A percentile compares a stretch with the other conserved stretches of the same genome.
phyloP scores from a whole-genome alignment of 371 early-diverging fungal genomes.

The Chytridium lagenaria region DNA sequence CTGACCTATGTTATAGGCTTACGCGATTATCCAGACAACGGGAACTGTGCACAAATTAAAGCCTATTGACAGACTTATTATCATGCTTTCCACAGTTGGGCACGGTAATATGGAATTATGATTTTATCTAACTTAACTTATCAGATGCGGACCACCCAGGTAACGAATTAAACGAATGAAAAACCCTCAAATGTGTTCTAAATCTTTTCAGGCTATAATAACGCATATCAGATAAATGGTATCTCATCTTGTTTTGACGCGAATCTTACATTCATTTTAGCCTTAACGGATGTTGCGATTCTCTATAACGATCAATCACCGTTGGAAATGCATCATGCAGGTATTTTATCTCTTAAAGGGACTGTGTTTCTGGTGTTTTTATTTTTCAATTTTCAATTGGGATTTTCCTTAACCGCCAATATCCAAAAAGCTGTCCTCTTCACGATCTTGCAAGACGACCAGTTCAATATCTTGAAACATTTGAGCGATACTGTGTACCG shows the following conservation, averaged over 20 bases:
- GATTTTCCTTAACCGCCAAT: neutral
- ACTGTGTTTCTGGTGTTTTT: no score
- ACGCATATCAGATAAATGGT: constrained; percentile 57
- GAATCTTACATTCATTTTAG: constrained; percentile 15
- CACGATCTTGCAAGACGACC: constrained; percentile 39
- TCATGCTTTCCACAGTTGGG: constrained; percentile 50
- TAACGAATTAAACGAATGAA: no score
- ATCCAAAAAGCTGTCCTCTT: constrained; percentile 48
- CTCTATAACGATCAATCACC: constrained; percentile 58
- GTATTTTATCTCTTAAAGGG: constrained; percentile 7
- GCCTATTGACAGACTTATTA: constrained; percentile 48
- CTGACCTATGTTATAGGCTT: constrained; percentile 40
- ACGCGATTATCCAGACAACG: constrained; percentile 48
- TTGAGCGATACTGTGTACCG: constrained; percentile 42
- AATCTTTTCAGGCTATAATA: constrained; percentile 45
- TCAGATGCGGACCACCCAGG: constrained; percentile 39
- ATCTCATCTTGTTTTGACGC: neutral
- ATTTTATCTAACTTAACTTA: neutral
- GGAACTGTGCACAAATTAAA: constrained; percentile 43
- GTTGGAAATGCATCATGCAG: constrained; percentile 59
- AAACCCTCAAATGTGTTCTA: constrained; percentile 17
- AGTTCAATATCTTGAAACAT: constrained; percentile 47
- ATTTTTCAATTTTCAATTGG: no score
- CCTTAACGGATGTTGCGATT: constrained; percentile 52
- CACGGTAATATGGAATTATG: constrained; percentile 33